Base-by-base conservation (phyloP, 208 protist genomes). In the Lotmaria passim region DNA sequence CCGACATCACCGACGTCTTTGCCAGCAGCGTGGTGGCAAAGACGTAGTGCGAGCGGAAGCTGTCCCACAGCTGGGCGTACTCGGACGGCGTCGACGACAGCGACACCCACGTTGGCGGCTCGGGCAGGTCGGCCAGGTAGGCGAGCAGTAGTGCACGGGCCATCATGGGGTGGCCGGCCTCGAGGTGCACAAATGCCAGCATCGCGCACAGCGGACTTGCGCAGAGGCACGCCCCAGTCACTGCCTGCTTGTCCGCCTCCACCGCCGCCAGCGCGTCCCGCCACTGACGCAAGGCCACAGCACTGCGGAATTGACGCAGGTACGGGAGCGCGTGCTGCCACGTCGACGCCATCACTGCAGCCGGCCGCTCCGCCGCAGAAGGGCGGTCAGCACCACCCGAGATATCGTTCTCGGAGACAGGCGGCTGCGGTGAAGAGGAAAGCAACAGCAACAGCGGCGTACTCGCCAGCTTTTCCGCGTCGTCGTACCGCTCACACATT, bases 1-100 rank as follows among this genome's bases (percentile, higher is more conserved):
- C 89, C 51, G 81, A 89, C 74, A 93, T 91, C 14, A 84, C 69
- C 65, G 85, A 89, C n/a, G 85, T 82, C 70, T 90, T 91, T 33
- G 92, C 89, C 11, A 94, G 77, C 26, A 93, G 81, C 24, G 89
- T 74, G 26, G 63, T 81, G 38, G 75, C 43, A 28, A 89, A 82
- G 14, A 96, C 53, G 69, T 90, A 94, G 77, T 93, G 87, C 5
- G 83, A 78, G 26, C 70, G 71, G 30, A 83, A 62, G 59, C 76
- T 73, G 36, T 76, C 67, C 71, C 78, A 85, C 15, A 86, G 75
- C 51, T 69, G 68, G 21, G 17, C 57, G 51, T 72, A 51, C 64
- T 78, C 64, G 17, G 28, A 43, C 8, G 56, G 64, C 14, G 30
- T 38, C 0, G 63, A 15, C 8, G 57, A 23, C 23, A 64, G 48